These are phyloP conservation scores for Xylaria sp. DNA, from an alignment of 2,329 filamentous ascomycete species.

Conservation along the genomic window DNA sequence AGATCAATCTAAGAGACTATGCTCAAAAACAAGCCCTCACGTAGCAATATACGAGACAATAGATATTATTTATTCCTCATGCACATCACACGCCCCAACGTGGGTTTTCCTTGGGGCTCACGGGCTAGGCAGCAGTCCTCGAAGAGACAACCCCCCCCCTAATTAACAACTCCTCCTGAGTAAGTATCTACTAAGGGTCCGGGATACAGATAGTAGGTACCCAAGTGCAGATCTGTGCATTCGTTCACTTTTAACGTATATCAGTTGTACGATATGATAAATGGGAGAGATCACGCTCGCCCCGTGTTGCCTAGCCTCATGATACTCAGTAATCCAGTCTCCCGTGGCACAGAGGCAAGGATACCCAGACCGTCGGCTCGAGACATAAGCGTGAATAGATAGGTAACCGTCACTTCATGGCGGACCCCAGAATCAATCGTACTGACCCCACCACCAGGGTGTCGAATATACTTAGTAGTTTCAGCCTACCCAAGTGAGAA, in stretches of 20 bases:
- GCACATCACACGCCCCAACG: constrained; percentile 2
- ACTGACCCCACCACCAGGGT: background rate
- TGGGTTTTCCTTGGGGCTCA: constrained; percentile 2
- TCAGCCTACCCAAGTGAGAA: background rate
- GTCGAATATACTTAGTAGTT: background rate
- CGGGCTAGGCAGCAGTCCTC: constrained; percentile 27
- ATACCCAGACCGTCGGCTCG: background rate
- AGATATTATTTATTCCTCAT: background rate
- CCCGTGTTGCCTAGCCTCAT: constrained; percentile 13
- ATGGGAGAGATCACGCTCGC: background rate
- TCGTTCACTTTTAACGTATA: background rate
- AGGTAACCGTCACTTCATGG: constrained; percentile 10
- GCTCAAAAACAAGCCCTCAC: background rate
- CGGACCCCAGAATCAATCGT: background rate
- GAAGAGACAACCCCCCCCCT: background rate
- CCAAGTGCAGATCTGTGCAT: background rate
- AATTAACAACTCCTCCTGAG: background rate
- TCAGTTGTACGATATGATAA: background rate
- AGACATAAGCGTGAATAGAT: background rate
- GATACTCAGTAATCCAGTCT: background rate
- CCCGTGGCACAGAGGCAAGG: background rate
- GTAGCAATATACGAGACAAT: background rate
- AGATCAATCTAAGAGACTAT: background rate
- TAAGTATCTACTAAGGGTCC: background rate
- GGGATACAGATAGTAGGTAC: background rate